Evolutionary conservation across 2,329 filamentous ascomycete genomes (phyloP).

Genomic region (Didymellaceae sp.): DNA sequence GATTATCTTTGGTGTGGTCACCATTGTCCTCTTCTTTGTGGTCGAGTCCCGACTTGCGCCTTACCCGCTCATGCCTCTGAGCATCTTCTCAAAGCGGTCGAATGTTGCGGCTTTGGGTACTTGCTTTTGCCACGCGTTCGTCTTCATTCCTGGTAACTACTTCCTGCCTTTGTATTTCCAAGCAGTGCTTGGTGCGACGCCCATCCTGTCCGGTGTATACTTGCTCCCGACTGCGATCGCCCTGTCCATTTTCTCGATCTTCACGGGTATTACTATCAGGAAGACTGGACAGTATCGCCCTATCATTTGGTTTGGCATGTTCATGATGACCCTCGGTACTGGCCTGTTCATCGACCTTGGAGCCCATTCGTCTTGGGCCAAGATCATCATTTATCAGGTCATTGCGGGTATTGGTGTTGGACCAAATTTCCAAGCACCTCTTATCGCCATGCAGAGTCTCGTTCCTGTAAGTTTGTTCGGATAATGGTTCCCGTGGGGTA

Average conservation of each 20-base stretch:
- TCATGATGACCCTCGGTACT: slow-evolving; percentile 48
- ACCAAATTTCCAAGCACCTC: slow-evolving; percentile 71
- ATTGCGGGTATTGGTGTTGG: slow-evolving; percentile 59
- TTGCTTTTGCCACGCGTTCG: slow-evolving; percentile 75
- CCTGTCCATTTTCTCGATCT: slow-evolving; percentile 67
- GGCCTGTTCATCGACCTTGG: slow-evolving; percentile 48
- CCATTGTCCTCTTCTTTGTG: slow-evolving; percentile 70
- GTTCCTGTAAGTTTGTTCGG: slow-evolving; percentile 52
- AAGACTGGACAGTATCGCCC: slow-evolving; percentile 55
- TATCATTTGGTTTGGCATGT: slow-evolving; percentile 46
- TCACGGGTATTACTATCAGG: slow-evolving; percentile 59
- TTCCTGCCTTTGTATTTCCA: slow-evolving; percentile 89
- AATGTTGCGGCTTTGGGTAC: slow-evolving; percentile 71
- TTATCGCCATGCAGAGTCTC: slow-evolving; percentile 71
- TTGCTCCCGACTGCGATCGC: slow-evolving; percentile 73
- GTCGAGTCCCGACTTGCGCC: slow-evolving; percentile 76
- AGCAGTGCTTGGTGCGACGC: slow-evolving; percentile 70
- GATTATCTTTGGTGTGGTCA: slow-evolving; percentile 73
- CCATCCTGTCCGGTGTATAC: slow-evolving; percentile 76
- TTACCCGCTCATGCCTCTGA: slow-evolving; percentile 79
- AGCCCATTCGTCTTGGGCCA: slow-evolving; percentile 44
- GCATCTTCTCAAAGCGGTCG: slow-evolving; percentile 70
- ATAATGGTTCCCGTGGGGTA: background rate
- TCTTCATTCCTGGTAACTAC: slow-evolving; percentile 80
- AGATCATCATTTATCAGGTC: slow-evolving; percentile 50